A percentile compares a stretch with the other conserved stretches of the same genome.
These are phyloP conservation scores for Primulina huaijiensis DNA, from an alignment of 257 asterid genomes.

Conservation along the genomic window DNA sequence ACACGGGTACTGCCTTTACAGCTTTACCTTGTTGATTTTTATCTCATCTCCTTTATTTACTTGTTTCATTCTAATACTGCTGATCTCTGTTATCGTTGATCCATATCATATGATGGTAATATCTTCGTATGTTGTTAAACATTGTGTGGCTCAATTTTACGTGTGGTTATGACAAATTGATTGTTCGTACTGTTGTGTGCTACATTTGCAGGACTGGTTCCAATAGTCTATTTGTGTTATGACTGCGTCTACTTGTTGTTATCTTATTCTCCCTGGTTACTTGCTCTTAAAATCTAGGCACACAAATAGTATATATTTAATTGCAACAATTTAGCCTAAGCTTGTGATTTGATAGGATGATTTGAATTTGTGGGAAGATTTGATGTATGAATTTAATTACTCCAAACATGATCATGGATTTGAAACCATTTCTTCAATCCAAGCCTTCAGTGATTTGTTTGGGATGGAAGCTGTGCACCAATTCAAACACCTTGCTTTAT, in stretches of 20 bases:
- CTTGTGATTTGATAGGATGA: not conserved
- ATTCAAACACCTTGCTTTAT: too few species aligned
- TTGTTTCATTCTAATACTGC: not conserved
- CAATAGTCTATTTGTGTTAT: not conserved
- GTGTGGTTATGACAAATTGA: not conserved
- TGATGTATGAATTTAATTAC: too few species aligned
- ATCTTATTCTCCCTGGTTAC: too few species aligned
- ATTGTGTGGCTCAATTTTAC: not conserved
- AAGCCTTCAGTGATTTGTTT: not conserved
- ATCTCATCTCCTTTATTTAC: not conserved
- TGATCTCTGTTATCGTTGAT: not conserved
- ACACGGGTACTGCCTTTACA: conserved; percentile 52
- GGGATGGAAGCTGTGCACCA: not conserved
- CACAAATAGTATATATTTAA: not conserved
- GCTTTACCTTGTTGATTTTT: not conserved
- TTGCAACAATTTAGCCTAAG: not conserved
- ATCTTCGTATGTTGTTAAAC: not conserved
- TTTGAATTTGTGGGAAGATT: too few species aligned
- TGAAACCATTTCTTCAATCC: not conserved
- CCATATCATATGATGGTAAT: not conserved
- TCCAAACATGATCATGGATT: not conserved
- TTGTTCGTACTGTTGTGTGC: not conserved
- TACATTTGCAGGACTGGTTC: not conserved
- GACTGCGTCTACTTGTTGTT: too few species aligned
- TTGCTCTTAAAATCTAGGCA: too few species aligned